A percentile compares a stretch with the other conserved stretches of the same genome.
Evolutionary conservation across 2,329 filamentous ascomycete species (phyloP).

Genomic region (Alternaria gaisen): DNA sequence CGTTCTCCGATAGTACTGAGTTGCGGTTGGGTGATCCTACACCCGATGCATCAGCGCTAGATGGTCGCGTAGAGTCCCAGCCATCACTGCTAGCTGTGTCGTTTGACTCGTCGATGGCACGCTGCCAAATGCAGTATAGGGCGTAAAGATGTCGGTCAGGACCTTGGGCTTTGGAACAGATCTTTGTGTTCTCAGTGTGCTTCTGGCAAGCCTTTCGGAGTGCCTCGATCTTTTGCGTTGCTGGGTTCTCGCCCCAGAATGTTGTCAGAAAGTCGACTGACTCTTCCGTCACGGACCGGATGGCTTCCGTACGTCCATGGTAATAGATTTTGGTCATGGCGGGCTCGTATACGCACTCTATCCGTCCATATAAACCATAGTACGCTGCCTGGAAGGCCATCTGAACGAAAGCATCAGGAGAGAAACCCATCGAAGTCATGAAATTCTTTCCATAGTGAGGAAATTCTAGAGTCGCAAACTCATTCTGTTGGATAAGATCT

Average conservation of each 20-base stretch:
- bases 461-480: conserved; percentile 93
- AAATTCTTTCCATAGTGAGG: conserved; percentile 93
- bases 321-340: conserved; percentile 97
- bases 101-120: conserved; percentile 77
- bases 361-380: conserved; percentile 91
- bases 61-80: conserved; percentile 49
- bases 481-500: conserved; percentile 94
- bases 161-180: conserved; percentile 88
- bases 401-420: conserved; percentile 95
- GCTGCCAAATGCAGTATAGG: conserved; percentile 93
- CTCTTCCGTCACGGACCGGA: conserved; percentile 84
- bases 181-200: conserved; percentile 80
- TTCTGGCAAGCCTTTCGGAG: conserved; percentile 83
- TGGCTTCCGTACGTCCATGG: conserved; percentile 93
- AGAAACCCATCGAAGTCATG: conserved; percentile 96
- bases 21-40: conserved; percentile 65
- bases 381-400: conserved; percentile 99
- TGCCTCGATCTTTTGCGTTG: conserved; percentile 83
- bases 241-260: conserved; percentile 92
- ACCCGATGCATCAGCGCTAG: conserved; percentile 63
- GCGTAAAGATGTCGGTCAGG: conserved; percentile 95
- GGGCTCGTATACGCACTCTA: conserved; percentile 96
- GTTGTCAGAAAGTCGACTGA: conserved; percentile 88
- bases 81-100: conserved; percentile 66
- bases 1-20: conserved; percentile 62